Conservation (phyloP, 2,329 filamentous ascomycete species). For the Rugonectria rugulosa region DNA sequence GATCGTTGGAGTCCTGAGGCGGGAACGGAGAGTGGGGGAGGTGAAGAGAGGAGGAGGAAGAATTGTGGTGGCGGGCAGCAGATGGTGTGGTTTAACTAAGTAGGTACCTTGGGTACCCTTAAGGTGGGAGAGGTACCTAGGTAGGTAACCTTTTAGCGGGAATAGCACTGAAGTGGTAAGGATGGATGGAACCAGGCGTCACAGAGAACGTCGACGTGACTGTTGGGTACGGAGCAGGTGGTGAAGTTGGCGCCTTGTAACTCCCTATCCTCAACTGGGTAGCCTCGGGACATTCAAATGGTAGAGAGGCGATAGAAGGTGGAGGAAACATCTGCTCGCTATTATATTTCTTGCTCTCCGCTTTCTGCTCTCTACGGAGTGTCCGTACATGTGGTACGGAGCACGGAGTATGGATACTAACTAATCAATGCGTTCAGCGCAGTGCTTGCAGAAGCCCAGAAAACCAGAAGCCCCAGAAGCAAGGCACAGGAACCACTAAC, state of each 20-base stretch:
- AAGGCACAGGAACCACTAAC: constrained; percentile 3
- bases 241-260: constrained; percentile 26
- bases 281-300: neutral
- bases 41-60: constrained; percentile 26
- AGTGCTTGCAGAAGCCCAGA: neutral
- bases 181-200: too few species aligned
- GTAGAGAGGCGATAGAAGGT: constrained; percentile 32
- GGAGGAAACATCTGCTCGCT: constrained; percentile 15
- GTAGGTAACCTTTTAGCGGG: constrained; percentile 25
- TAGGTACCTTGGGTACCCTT: too few species aligned
- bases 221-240: too few species aligned
- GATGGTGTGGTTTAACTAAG: constrained; percentile 36
- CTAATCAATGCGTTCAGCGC: too few species aligned
- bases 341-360: neutral
- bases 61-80: constrained; percentile 32
- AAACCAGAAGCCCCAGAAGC: too few species aligned
- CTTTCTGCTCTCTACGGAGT: too few species aligned
- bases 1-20: constrained; percentile 20
- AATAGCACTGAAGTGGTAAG: constrained; percentile 10
- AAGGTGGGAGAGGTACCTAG: too few species aligned
- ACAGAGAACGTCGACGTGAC: too few species aligned
- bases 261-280: neutral
- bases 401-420: too few species aligned
- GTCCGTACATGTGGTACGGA: too few species aligned
- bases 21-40: constrained; percentile 19